These are phyloP conservation scores for Aspergillus carbonarius DNA, from an alignment of 2,329 filamentous ascomycete species.

Conservation along the genomic window DNA sequence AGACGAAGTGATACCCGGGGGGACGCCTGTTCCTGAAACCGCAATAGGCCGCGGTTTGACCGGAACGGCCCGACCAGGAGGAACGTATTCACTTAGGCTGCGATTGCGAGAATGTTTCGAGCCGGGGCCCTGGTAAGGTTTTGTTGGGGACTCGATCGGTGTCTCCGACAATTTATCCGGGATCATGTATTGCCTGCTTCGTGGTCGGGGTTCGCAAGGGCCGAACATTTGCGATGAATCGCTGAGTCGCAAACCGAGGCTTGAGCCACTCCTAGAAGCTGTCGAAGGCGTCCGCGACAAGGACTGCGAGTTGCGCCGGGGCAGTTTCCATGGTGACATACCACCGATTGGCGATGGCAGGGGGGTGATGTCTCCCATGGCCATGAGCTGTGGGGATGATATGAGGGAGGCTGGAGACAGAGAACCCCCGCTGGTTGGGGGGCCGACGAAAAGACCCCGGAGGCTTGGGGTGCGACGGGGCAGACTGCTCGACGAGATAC, in stretches of 20 bases:
- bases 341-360: constrained; percentile 68
- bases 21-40: constrained; percentile 60
- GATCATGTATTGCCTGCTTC: constrained; percentile 43
- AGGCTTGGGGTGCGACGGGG: constrained; percentile 47
- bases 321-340: constrained; percentile 41
- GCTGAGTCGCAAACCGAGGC: constrained; percentile 33
- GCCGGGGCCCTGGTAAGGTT: constrained; percentile 26
- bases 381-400: constrained; percentile 71
- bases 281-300: constrained; percentile 45
- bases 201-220: constrained; percentile 31
- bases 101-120: constrained; percentile 66
- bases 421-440: constrained; percentile 44
- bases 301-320: constrained; percentile 57
- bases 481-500: constrained; percentile 44
- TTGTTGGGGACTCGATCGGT: constrained; percentile 14
- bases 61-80: constrained; percentile 64
- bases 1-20: constrained; percentile 49
- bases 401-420: constrained; percentile 63
- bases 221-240: constrained; percentile 37
- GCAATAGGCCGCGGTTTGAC: constrained; percentile 69
- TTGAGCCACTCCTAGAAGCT: constrained; percentile 40
- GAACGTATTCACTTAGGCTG: constrained; percentile 85
- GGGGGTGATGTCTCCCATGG: constrained; percentile 76
- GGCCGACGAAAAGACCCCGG: constrained; percentile 38
- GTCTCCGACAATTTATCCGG: constrained; percentile 25